phyloP scores from a whole-genome alignment of 495 filamentous ascomycete genomes.

The Penicillium subrubescens region DNA sequence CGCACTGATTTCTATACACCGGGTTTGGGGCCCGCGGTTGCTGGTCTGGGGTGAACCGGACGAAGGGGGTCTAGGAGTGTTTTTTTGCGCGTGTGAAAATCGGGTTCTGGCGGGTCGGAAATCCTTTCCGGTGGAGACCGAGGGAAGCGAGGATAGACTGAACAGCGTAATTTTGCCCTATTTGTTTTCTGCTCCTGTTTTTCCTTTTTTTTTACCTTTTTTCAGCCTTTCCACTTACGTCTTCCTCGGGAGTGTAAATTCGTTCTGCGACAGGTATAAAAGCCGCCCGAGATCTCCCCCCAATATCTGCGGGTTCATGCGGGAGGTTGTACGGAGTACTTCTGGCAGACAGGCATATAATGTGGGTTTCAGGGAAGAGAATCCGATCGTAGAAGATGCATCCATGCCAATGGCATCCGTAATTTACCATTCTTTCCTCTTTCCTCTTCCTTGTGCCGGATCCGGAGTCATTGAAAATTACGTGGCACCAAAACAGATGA shows the following conservation, averaged over 20 bases:
- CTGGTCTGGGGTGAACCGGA: constrained; percentile 24
- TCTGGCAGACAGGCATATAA: neutral
- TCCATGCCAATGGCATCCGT: too few relatives aligned
- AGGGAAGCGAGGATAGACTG: constrained; percentile 19
- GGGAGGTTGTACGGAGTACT: neutral
- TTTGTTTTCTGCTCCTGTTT: constrained; percentile 9
- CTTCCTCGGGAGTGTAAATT: neutral
- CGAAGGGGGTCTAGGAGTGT: neutral
- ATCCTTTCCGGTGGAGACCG: constrained; percentile 26
- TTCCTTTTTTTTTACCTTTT: constrained; percentile 22
- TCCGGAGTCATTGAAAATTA: constrained; percentile 19
- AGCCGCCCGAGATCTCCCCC: constrained; percentile 1
- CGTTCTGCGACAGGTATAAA: constrained; percentile 10
- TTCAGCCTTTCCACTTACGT: neutral
- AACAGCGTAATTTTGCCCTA: constrained; percentile 23
- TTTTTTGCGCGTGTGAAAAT: constrained; percentile 15
- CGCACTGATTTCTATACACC: neutral
- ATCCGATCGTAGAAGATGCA: neutral
- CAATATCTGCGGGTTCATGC: constrained; percentile 6
- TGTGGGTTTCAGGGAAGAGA: neutral
- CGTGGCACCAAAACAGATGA: constrained; percentile 27
- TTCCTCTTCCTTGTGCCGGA: constrained; percentile 15
- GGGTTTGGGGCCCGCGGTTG: constrained; percentile 9
- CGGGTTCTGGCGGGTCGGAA: constrained; percentile 33
- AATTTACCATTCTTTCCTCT: too few relatives aligned